Evolutionary conservation across 495 filamentous ascomycete genomes (phyloP), one percentile per base, ranked within the genome.

Genomic region (Trichodelitschia bisporula): DNA sequence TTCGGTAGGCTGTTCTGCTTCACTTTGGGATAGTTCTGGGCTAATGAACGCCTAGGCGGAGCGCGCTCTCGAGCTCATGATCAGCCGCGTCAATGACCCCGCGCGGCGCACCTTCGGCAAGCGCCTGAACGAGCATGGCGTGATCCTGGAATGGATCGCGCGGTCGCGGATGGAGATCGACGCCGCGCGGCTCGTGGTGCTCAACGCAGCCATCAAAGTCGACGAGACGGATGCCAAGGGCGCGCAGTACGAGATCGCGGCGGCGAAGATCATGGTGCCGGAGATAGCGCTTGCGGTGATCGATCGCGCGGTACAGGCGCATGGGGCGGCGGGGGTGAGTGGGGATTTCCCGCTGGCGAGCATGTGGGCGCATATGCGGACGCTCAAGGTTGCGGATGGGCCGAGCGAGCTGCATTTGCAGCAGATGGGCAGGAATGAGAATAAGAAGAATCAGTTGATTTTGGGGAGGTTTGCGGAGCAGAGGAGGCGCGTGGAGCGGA

Each of bases 341-440:
- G 82, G 90, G 54, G 82, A 92, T 54, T 89, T 82, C 1, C 82
- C 82, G 15, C 57, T 92, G 31, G 79, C 82, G 15, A 66, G 65
- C 40, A 66, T 83, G 67, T 90, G 82, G 82, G 76, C 82, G 15
- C 51, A 64, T 31, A 74, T 78, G 40, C 59, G 82, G 18, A 92
- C 82, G 1, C 46, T 92, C 40, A 59, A 77, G 32, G 66, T 92
- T 43, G 82, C 77, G 3, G 82, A 92, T 53, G 83, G 82, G 4
- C 82, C 82, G 0, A 83, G 91, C 51, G 83, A 92, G 62, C 80
- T 89, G 23, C 82, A 92, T 52, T 50, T 92, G 48, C 75, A 89
- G 55, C 82, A 92, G 49, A 58, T 92, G 53, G 83, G 79, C 8
- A 64, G 65, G 41, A 68, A 78, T 30, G 82, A 93, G 60, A 89